Conservation (phyloP, 1,284 basidiomycete genomes). For the Coniferiporia weirii region DNA sequence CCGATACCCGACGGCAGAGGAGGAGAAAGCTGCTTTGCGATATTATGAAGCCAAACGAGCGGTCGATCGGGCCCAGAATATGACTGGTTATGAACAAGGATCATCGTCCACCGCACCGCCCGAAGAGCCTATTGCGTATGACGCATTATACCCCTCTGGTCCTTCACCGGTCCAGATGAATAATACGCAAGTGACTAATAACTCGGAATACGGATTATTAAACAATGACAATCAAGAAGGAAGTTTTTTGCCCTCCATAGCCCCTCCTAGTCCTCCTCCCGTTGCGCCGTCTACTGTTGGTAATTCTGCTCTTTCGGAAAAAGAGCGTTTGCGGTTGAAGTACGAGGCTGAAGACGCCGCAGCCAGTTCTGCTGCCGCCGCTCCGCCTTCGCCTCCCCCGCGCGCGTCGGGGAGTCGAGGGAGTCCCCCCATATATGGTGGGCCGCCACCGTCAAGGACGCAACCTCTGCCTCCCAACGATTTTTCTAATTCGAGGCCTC, state of each 20-base stretch:
- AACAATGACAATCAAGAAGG: not conserved
- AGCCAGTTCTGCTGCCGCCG: slow-evolving; percentile 19
- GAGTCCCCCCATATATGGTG: slow-evolving; percentile 15
- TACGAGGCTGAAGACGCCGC: slow-evolving; percentile 46
- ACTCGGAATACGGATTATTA: not conserved
- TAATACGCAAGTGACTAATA: not conserved
- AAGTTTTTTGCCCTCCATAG: slow-evolving; percentile 23
- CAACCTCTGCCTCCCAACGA: slow-evolving; percentile 22
- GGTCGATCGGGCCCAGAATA: slow-evolving; percentile 49
- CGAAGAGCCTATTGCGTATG: slow-evolving; percentile 43
- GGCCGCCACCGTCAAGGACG: slow-evolving; percentile 19
- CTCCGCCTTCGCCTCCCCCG: slow-evolving; percentile 27
- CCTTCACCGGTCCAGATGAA: slow-evolving; percentile 18
- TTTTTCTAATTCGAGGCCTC: slow-evolving; percentile 28
- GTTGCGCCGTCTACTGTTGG: not conserved
- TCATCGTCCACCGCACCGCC: slow-evolving; percentile 21
- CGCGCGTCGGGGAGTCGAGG: slow-evolving; percentile 20
- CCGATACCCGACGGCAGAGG: slow-evolving; percentile 36
- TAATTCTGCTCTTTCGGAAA: slow-evolving; percentile 35
- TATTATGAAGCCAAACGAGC: slow-evolving; percentile 69
- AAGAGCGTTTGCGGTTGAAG: slow-evolving; percentile 47
- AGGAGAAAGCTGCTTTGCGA: slow-evolving; percentile 62
- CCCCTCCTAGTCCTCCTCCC: slow-evolving; percentile 39
- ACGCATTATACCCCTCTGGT: slow-evolving; percentile 46
- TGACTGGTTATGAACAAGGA: slow-evolving; percentile 28